These are phyloP conservation scores for Globisporangium apiculatum DNA, from an alignment of 352 stramenopile species.

Conservation along the genomic window DNA sequence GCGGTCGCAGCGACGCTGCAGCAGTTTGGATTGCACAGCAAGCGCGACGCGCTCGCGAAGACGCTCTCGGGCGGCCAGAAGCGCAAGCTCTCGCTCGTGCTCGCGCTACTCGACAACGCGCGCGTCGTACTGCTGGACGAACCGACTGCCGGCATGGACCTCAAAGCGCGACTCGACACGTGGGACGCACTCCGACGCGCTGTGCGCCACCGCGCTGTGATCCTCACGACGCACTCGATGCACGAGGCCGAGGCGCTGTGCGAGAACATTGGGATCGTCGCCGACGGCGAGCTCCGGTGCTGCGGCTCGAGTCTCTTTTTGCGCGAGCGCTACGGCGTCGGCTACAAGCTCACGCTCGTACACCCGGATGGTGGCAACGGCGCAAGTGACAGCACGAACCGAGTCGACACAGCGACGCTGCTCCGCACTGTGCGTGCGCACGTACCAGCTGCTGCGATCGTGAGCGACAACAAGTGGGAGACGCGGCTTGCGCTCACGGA, in stretches of 20 bases:
- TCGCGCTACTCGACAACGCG: slow-evolving; percentile 84
- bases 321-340: slow-evolving; percentile 46
- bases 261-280: slow-evolving; percentile 76
- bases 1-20: slow-evolving; percentile 29
- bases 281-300: slow-evolving; percentile 35
- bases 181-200: slow-evolving; percentile 65
- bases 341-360: slow-evolving; percentile 35
- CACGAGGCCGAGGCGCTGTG: slow-evolving; percentile 84
- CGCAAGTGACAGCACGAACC: slow-evolving; percentile 22
- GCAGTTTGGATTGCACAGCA: slow-evolving; percentile 55
- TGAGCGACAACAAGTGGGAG: slow-evolving; percentile 82
- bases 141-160: slow-evolving; percentile 94
- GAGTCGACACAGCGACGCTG: slow-evolving; percentile 40
- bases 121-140: slow-evolving; percentile 86
- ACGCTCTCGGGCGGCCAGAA: slow-evolving; percentile 88
- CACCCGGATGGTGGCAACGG: slow-evolving; percentile 24
- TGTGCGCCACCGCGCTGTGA: slow-evolving; percentile 45
- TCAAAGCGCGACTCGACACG: slow-evolving; percentile 87
- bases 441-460: slow-evolving; percentile 69
- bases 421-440: slow-evolving; percentile 63
- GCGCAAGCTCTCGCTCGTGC: slow-evolving; percentile 86
- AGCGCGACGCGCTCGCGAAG: slow-evolving; percentile 30
- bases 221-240: slow-evolving; percentile 94
- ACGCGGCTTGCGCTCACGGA: slow-evolving; percentile 93
- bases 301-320: slow-evolving; percentile 70